Base-by-base conservation (phyloP, 176 grass and related monocot genomes). In the Elymus sibiricus region DNA sequence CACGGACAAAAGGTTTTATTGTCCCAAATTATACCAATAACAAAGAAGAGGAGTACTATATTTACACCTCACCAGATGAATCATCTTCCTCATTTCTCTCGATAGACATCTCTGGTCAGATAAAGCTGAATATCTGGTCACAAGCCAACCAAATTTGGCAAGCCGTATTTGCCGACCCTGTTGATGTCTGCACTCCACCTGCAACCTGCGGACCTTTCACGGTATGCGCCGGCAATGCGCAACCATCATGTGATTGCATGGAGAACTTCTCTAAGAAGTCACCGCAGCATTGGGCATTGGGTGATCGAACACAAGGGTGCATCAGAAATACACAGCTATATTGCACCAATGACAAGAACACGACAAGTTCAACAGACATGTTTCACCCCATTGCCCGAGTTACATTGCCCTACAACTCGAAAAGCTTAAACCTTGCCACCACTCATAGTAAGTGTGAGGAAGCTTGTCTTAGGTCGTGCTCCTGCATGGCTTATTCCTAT, bases 281-380 rank as follows among this genome's bases (percentile, higher is more conserved):
- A 0, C 44, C 72, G 1, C 72, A 2, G 7, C 43, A 87, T 37
- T 93, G 84, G 84, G 40, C 26, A 25, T 81, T 85, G 40, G 34
- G 61, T 25, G 91, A 93, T 77, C 82, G 69, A 37, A 87, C 58
- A 60, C 80, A 68, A 0, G 91, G 91, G 11, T 93, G 91, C 63
- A 32, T 28, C 34, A 87, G 91, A 69, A 80, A 28, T 7, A 81
- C 81, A 7, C 58, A 75, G n/a, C 49, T 93, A n/a, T 19, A 84
- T 38, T 93, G 91, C 39, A 79, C 44, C 14, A 16, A 17, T 31
- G 79, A 64, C 26, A 68, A 34, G 39, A 72, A 81, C 46, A 77
- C 21, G 2, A 86, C 84, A 32, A 75, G 4, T 5, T 81, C 78
- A 21, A 85, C 88, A n/a, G 86, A 92, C 78, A 83, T 24, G 75